Percentiles rank a stretch among this genome's conserved stretches.
phyloP scores from a whole-genome alignment of 441 rosid genomes.

The Jatropha multifida region DNA sequence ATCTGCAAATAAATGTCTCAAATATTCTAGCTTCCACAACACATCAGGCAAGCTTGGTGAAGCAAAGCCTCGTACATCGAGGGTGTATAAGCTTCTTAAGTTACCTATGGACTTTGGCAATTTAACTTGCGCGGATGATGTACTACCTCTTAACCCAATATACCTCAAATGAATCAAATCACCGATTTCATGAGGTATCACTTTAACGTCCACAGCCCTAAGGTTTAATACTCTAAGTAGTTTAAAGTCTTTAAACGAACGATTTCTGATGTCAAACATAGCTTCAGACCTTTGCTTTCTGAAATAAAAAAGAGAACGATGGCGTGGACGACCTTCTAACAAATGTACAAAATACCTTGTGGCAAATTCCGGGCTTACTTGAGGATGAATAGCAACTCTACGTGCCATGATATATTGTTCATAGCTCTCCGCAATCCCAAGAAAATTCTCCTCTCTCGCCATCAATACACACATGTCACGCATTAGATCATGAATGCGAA shows the following conservation, averaged over 20 bases:
- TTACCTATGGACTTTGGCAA: not conserved
- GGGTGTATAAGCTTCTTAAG: not conserved
- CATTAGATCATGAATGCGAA: slow-evolving; percentile 31
- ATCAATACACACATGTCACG: too few relatives aligned
- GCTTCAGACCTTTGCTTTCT: too few relatives aligned
- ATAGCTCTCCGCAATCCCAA: too few relatives aligned
- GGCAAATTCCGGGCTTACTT: too few relatives aligned
- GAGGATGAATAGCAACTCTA: slow-evolving; percentile 19
- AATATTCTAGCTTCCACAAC: not conserved
- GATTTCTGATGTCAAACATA: too few relatives aligned
- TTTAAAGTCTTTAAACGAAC: not conserved
- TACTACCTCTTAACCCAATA: not conserved
- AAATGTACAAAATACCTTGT: too few relatives aligned
- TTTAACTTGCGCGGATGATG: accelerated
- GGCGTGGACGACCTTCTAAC: too few relatives aligned
- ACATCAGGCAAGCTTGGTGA: not conserved
- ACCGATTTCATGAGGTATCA: not conserved
- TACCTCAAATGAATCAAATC: slow-evolving; percentile 13
- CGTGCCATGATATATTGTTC: not conserved
- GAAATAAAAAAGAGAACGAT: slow-evolving; percentile 12
- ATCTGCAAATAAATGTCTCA: slow-evolving; percentile 7
- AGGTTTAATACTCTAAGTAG: slow-evolving; percentile 5
- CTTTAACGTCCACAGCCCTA: not conserved
- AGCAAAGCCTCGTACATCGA: not conserved
- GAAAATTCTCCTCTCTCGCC: too few relatives aligned